These are phyloP conservation scores for Metschnikowia arizonensis DNA, from an alignment of 805 yeast genomes.

Conservation along the genomic window DNA sequence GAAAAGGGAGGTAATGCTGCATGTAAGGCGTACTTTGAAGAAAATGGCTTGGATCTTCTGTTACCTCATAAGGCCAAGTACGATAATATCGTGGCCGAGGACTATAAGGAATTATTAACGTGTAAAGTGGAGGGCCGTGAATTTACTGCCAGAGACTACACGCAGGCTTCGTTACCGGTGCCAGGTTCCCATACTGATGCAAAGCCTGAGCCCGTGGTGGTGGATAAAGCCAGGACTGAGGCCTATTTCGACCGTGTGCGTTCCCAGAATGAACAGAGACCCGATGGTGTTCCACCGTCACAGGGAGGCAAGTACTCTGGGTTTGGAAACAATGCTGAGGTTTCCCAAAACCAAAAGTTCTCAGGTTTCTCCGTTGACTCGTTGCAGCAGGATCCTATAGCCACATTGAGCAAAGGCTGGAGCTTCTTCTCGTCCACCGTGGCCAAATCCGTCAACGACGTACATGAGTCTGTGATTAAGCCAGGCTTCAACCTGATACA, in stretches of 20 bases:
- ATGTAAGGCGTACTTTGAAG: conserved; percentile 62
- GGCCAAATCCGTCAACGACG: conserved; percentile 76
- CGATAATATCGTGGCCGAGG: conserved; percentile 89
- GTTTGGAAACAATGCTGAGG: conserved; percentile 76
- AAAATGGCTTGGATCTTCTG: conserved; percentile 64
- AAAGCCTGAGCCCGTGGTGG: conserved; percentile 27
- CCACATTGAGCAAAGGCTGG: conserved; percentile 93
- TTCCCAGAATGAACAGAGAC: conserved; percentile 61
- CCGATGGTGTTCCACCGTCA: conserved; percentile 80
- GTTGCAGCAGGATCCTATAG: conserved; percentile 79
- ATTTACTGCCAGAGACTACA: conserved; percentile 63
- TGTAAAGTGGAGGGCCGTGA: conserved; percentile 69
- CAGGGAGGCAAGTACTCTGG: conserved; percentile 93
- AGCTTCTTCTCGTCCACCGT: conserved; percentile 85
- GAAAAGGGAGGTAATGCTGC: conserved; percentile 89
- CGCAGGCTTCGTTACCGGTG: conserved; percentile 41
- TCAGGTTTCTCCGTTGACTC: conserved; percentile 57
- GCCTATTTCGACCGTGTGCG: conserved; percentile 80
- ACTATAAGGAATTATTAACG: conserved; percentile 78
- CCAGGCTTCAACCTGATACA: conserved; percentile 81
- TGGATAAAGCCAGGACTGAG: conserved; percentile 60
- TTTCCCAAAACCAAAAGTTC: conserved; percentile 32
- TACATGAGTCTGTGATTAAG: conserved; percentile 81
- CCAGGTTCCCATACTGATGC: conserved; percentile 18
- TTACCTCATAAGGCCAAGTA: conserved; percentile 72